Evolutionary conservation across 495 filamentous ascomycete species (phyloP).

Genomic region (Usnea hakonensis): DNA sequence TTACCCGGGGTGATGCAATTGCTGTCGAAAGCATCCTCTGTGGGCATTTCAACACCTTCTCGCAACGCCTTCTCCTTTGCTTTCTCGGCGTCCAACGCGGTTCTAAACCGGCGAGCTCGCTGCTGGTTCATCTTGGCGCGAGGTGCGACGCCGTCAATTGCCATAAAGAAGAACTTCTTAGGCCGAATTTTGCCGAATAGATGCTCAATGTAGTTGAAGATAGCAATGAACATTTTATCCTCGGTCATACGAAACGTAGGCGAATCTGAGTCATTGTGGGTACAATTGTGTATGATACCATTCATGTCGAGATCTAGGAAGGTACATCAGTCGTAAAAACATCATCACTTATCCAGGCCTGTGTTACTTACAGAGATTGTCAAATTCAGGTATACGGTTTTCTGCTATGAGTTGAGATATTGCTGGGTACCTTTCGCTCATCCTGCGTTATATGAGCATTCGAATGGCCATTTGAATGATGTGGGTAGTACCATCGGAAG

Average conservation of each 20-base stretch:
- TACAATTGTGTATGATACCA: conserved; percentile 99
- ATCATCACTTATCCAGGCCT: background rate
- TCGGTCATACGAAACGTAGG: conserved; percentile 89
- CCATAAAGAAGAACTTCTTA: conserved; percentile 98
- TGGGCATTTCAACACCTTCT: conserved; percentile 87
- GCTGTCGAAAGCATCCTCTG: conserved; percentile 93
- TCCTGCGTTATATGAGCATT: conserved; percentile 58
- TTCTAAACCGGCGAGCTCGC: conserved; percentile 88
- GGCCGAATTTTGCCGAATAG: conserved; percentile 98
- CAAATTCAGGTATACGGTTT: conserved; percentile 98
- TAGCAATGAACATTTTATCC: conserved; percentile 98
- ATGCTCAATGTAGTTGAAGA: conserved; percentile 99
- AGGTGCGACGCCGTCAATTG: conserved; percentile 94
- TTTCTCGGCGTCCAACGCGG: conserved; percentile 80
- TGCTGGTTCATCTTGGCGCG: conserved; percentile 99
- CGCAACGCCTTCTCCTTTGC: conserved; percentile 82
- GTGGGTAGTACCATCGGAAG: conserved; percentile 37
- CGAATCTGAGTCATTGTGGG: conserved; percentile 88
- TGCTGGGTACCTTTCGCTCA: conserved; percentile 96
- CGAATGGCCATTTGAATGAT: background rate
- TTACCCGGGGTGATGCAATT: conserved; percentile 93
- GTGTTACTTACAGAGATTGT: conserved; percentile 59
- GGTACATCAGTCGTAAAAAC: conserved; percentile 37
- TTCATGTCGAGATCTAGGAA: conserved; percentile 98
- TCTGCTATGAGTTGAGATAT: conserved; percentile 99